phyloP scores from a whole-genome alignment of 768 basidiomycete genomes.

The Termitomyces sp. region DNA sequence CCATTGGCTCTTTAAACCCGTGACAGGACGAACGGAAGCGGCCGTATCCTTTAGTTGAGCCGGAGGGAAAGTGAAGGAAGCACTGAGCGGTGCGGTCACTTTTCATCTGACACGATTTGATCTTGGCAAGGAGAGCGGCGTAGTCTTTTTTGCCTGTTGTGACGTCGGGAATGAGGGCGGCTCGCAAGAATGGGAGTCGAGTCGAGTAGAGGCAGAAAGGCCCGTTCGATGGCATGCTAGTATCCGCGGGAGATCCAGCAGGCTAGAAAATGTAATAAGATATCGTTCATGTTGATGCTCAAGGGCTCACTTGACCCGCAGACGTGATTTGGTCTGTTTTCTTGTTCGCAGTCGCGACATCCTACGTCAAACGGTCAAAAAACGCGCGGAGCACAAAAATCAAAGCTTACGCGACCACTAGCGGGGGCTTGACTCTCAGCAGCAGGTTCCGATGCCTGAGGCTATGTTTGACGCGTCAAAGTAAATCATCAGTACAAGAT shows the following conservation, averaged over 20 bases:
- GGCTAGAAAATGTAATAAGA: no score
- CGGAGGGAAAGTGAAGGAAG: constrained; percentile 1
- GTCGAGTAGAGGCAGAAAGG: constrained; percentile 7
- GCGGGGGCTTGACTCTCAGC: not conserved
- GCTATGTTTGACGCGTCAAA: not conserved
- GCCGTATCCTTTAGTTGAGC: not conserved
- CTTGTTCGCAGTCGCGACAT: not conserved
- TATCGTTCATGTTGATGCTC: no score
- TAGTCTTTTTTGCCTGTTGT: constrained; percentile 5
- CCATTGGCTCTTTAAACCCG: constrained; percentile 6
- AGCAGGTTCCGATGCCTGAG: not conserved
- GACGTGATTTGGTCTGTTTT: not conserved
- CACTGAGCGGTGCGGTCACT: constrained; percentile 7
- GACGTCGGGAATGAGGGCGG: not conserved
- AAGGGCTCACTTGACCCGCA: not conserved
- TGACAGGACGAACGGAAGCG: not conserved
- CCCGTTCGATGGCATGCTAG: not conserved
- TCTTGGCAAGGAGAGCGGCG: constrained; percentile 1
- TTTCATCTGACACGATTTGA: not conserved
- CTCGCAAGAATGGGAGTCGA: not conserved
- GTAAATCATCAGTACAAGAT: not conserved
- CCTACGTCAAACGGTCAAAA: not conserved
- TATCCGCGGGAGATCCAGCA: not conserved
- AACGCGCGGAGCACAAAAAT: not conserved
- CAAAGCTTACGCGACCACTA: not conserved